Evolutionary conservation across 2,329 filamentous ascomycete species (phyloP), one percentile per base, ranked within the genome.

Genomic region (Microsporum ferrugineum): DNA sequence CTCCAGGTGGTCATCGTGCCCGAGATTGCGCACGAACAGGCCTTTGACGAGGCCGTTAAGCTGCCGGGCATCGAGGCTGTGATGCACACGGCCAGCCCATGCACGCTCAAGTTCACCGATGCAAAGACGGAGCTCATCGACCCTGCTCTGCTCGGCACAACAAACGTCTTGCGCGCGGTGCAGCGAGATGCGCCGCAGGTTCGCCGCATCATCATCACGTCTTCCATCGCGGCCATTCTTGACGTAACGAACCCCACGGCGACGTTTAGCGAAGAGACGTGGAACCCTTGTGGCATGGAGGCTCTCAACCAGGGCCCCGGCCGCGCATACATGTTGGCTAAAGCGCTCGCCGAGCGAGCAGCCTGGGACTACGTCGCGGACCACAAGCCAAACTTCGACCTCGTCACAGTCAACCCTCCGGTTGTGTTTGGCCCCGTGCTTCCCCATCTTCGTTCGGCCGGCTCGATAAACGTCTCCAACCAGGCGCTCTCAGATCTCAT

Each of bases 91-190:
- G 78, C 78, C 4, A 79, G 76, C 61, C 75, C 76, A 66, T 49
- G 73, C 31, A 43, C 10, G 43, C 6, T n/a, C 47, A 51, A 51
- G 47, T 51, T 73, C 1, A 73, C 67, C 14, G 68, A 79, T 63
- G 78, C 78, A 60, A 77, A 79, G 61, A 72, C 76, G 41, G 76
- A 78, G 47, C 69, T 80, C 0, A 70, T 80, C 2, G 60, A 72
- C 2, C 79, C 79, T 0, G 77, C 78, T 1, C 76, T 80, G 34
- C 76, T 77, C 45, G 78, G 78, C 1, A 75, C 78, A 1, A 71
- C 68, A 2, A 72, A 76, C 0, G 71, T 80, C 17, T 66, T 80
- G 6, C 68, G 71, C 2, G 71, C 72, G 2, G 67, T 66, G 8
- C 62, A 66, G 3, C 61, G 65, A n/a, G 62, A 64, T 43, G 63